These are phyloP conservation scores for Leccinum pachyderme DNA, from an alignment of 1,284 basidiomycete genomes.

Conservation along the genomic window DNA sequence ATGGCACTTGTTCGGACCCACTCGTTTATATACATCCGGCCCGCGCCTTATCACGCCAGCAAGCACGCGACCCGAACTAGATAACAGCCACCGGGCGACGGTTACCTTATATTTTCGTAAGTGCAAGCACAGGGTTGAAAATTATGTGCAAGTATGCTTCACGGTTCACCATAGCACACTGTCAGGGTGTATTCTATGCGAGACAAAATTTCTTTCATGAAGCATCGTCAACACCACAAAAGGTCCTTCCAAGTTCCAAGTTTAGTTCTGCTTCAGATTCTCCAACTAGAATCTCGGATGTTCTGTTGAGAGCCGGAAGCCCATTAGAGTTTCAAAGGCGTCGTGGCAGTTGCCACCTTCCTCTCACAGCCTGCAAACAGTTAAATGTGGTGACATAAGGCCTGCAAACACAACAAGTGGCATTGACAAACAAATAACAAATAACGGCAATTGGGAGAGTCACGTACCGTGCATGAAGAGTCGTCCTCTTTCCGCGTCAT, in stretches of 20 bases:
- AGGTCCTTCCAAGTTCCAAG: neutral
- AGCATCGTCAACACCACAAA: neutral
- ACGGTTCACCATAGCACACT: neutral
- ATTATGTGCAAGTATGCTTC: neutral
- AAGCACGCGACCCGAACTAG: conserved; percentile 13
- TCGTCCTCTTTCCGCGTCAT: conserved; percentile 46
- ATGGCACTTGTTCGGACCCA: conserved; percentile 14
- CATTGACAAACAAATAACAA: conserved; percentile 2
- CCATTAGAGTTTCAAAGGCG: conserved; percentile 2
- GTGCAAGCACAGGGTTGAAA: neutral
- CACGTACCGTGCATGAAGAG: conserved; percentile 57
- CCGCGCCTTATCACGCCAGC: conserved; percentile 17
- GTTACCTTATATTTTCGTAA: neutral
- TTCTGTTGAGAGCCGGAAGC: neutral
- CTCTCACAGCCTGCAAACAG: conserved; percentile 28
- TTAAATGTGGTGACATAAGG: conserved; percentile 33
- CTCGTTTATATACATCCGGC: conserved; percentile 26
- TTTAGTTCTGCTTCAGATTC: neutral
- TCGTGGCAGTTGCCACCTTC: neutral
- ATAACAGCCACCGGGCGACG: conserved; percentile 2
- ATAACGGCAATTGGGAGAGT: conserved; percentile 9
- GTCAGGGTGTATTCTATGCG: neutral
- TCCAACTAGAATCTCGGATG: neutral
- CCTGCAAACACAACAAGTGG: conserved; percentile 20
- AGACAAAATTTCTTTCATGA: neutral